Base-by-base conservation (phyloP, 2,329 filamentous ascomycete genomes). In the Aspergillus amoenus region DNA sequence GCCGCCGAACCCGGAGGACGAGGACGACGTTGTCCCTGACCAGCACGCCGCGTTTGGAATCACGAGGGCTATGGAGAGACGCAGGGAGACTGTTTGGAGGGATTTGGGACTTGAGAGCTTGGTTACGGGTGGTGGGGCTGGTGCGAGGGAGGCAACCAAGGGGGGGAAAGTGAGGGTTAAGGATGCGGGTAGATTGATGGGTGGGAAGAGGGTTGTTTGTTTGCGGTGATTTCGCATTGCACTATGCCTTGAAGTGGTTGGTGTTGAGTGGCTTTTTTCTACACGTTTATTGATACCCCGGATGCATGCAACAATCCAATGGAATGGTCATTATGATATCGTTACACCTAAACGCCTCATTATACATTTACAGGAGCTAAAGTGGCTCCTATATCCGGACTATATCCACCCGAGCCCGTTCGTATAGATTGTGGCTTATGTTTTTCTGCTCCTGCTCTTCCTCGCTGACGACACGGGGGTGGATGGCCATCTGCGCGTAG, bases 381-480 rank as follows among this genome's bases (percentile, higher is more conserved):
- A 4, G n/a, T 39, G 1, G 1, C 41, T 49, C 39, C 66, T 73
- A 88, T 71, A 97, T 94, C 78, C 84, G 88, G 39, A 89, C 84
- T 69, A 99, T 89, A 74, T 99, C 93, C 21, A 96, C 91, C 61
- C 93, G 84, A 30, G 91, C 88, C 59, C 94, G 82, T 60, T 93
- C 87, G 74, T 89, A 96, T 22, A 97, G 78, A 65, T 85, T 85
- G 73, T 97, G 91, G 39, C 83, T 81, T 45, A 93, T 76, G 69
- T 89, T 80, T 11, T 80, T 82, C 30, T 76, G 79, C 37, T 79
- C 79, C 32, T 77, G 79, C 60, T 88, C 86, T 37, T 84, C 81
- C 0, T 87, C 82, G 0, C 77, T 81, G 42, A 89, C 63, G 5
- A 74, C 74, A 13, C 88, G 84, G 2, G 90, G 86, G 61, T 90